Percentiles rank a stretch among this genome's conserved stretches.
Conservation (phyloP, 352 stramenopile genomes). For the Globisporangium spiculum region DNA sequence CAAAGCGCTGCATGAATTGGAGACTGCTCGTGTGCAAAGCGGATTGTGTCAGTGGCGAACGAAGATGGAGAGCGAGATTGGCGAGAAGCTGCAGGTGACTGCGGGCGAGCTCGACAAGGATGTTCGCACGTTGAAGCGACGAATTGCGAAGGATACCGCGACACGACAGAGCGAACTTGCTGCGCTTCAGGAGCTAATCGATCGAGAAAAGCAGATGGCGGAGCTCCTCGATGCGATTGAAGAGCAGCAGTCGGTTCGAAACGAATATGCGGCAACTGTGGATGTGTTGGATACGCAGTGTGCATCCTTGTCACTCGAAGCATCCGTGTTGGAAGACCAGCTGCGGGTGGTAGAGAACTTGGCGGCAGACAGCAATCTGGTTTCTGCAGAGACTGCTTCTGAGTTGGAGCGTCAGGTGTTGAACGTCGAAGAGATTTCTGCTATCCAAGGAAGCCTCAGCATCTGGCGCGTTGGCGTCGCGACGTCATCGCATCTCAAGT, state of each 20-base stretch:
- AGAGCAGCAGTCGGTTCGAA: slow-evolving; percentile 63
- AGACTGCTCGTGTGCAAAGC: slow-evolving; percentile 49
- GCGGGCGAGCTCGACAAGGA: slow-evolving; percentile 42
- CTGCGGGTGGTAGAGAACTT: slow-evolving; percentile 54
- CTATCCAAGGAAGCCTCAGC: slow-evolving; percentile 49
- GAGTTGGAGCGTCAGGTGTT: slow-evolving; percentile 54
- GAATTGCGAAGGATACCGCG: slow-evolving; percentile 30
- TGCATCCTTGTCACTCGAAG: slow-evolving; percentile 60
- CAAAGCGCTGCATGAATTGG: slow-evolving; percentile 40
- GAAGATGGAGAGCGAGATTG: slow-evolving; percentile 55
- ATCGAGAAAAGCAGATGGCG: slow-evolving; percentile 66
- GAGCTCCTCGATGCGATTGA: slow-evolving; percentile 74
- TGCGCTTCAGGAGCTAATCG: slow-evolving; percentile 66
- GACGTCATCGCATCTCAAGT: slow-evolving; percentile 39
- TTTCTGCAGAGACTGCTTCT: slow-evolving; percentile 18
- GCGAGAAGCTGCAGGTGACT: slow-evolving; percentile 31
- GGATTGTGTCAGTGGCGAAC: slow-evolving; percentile 59
- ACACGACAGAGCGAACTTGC: slow-evolving; percentile 51
- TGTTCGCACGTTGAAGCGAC: slow-evolving; percentile 36
- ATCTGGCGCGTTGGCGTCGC: slow-evolving; percentile 49
- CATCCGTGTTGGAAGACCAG: slow-evolving; percentile 58
- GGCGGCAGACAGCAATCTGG: slow-evolving; percentile 19
- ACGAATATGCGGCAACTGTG: slow-evolving; percentile 60
- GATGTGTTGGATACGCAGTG: slow-evolving; percentile 56
- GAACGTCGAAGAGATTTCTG: slow-evolving; percentile 44